phyloP scores from a whole-genome alignment of 805 yeast species.

The Kodamaea neixiangensis region DNA sequence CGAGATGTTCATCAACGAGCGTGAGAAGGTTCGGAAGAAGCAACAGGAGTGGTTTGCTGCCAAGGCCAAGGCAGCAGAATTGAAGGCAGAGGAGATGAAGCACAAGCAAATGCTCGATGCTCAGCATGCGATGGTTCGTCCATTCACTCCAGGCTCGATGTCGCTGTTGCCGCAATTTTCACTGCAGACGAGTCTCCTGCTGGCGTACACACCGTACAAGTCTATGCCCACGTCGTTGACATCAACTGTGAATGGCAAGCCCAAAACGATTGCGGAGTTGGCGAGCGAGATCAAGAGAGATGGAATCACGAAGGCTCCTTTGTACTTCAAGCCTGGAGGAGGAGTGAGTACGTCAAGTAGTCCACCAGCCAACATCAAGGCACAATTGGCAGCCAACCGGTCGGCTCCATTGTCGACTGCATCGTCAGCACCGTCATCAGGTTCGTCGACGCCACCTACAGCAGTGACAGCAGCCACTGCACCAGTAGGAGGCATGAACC shows the following conservation, averaged over 20 bases:
- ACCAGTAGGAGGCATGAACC: slow-evolving; percentile 36
- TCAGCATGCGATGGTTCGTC: neutral
- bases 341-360: slow-evolving; percentile 6
- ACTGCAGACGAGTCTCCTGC: neutral
- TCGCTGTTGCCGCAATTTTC: neutral
- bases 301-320: slow-evolving; percentile 32
- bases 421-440: slow-evolving; percentile 18
- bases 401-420: slow-evolving; percentile 23
- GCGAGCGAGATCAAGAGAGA: slow-evolving; percentile 44
- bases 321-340: slow-evolving; percentile 29
- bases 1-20: slow-evolving; percentile 78
- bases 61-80: slow-evolving; percentile 56
- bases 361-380: slow-evolving; percentile 34
- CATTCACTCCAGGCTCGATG: neutral
- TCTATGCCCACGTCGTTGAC: neutral
- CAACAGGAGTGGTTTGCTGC: slow-evolving; percentile 67
- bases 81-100: slow-evolving; percentile 52
- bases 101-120: slow-evolving; percentile 38
- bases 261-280: slow-evolving; percentile 43
- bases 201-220: neutral
- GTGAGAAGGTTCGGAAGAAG: slow-evolving; percentile 63
- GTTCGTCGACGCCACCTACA: slow-evolving; percentile 12
- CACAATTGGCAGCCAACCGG: slow-evolving; percentile 50
- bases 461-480: slow-evolving; percentile 15
- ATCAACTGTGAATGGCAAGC: slow-evolving; percentile 13